Evolutionary conservation across 495 filamentous ascomycete genomes (phyloP).

Genomic region (Apodospora peruviana): DNA sequence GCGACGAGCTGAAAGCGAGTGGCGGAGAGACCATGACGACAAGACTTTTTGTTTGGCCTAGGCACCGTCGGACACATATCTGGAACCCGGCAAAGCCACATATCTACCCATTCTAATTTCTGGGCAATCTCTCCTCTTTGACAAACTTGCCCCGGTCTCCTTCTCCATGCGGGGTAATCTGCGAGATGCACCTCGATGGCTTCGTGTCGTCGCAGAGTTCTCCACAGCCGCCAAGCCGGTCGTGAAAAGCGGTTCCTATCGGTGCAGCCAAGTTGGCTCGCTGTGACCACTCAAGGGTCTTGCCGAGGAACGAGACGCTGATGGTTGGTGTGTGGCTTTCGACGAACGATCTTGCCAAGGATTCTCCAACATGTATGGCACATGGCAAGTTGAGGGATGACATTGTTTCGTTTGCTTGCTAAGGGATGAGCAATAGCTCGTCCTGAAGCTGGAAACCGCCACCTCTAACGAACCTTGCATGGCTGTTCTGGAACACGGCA

Average conservation of each 20-base stretch:
- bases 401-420: slow-evolving; percentile 4
- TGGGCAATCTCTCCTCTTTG: too few relatives aligned
- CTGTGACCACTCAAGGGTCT: slow-evolving; percentile 7
- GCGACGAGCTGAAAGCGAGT: too few relatives aligned
- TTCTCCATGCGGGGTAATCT: background rate
- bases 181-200: background rate
- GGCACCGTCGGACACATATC: background rate
- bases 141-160: background rate
- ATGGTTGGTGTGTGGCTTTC: background rate
- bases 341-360: slow-evolving; percentile 5
- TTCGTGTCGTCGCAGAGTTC: background rate
- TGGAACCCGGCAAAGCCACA: background rate
- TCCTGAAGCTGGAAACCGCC: background rate
- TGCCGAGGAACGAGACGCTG: slow-evolving; percentile 6
- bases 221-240: background rate
- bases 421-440: slow-evolving; percentile 5
- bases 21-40: too few relatives aligned
- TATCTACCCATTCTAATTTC: too few relatives aligned
- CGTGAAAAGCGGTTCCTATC: background rate
- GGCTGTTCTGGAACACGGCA: background rate
- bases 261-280: background rate
- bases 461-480: background rate
- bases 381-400: slow-evolving; percentile 5
- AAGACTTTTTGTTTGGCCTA: too few relatives aligned
- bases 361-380: slow-evolving; percentile 2